phyloP scores from a whole-genome alignment of 2,329 filamentous ascomycete genomes.

The Cryphonectria carpinicola region DNA sequence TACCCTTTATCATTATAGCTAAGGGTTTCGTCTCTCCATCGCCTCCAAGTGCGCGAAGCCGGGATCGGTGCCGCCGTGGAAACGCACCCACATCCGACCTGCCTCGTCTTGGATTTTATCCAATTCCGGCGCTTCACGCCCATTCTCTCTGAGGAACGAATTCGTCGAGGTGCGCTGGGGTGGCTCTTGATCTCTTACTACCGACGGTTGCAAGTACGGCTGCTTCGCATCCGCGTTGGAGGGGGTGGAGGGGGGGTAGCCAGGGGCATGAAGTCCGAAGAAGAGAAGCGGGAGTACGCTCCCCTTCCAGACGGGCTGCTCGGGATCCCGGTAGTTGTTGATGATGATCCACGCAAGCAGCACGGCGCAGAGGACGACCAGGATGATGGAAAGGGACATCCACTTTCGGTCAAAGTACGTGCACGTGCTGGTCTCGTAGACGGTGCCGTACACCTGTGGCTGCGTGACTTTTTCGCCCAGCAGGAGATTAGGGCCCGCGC shows the following conservation, averaged over 20 bases:
- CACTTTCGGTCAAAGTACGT: constrained; percentile 28
- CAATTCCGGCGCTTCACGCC: constrained; percentile 24
- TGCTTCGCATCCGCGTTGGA: neutral
- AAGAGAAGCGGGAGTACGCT: constrained; percentile 29
- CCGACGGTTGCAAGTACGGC: neutral
- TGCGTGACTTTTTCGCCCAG: neutral
- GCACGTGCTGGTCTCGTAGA: constrained; percentile 28
- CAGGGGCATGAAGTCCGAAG: constrained; percentile 24
- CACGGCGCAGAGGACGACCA: constrained; percentile 24
- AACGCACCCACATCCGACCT: constrained; percentile 26
- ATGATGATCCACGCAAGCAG: constrained; percentile 28
- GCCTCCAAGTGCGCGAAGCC: constrained; percentile 20
- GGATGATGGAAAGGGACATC: constrained; percentile 26
- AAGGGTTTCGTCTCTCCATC: neutral
- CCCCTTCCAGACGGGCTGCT: constrained; percentile 29
- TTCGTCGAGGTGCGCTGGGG: neutral
- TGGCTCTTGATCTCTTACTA: neutral
- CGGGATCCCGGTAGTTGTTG: constrained; percentile 31
- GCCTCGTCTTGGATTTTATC: constrained; percentile 23
- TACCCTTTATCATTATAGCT: too few relatives aligned
- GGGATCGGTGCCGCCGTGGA: constrained; percentile 25
- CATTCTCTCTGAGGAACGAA: constrained; percentile 14
- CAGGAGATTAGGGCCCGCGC: constrained; percentile 15
- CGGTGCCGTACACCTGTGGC: constrained; percentile 19
- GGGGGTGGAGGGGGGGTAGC: neutral